Evolutionary conservation across 2,329 filamentous ascomycete genomes (phyloP).

Genomic region (Trichoderma sp.): DNA sequence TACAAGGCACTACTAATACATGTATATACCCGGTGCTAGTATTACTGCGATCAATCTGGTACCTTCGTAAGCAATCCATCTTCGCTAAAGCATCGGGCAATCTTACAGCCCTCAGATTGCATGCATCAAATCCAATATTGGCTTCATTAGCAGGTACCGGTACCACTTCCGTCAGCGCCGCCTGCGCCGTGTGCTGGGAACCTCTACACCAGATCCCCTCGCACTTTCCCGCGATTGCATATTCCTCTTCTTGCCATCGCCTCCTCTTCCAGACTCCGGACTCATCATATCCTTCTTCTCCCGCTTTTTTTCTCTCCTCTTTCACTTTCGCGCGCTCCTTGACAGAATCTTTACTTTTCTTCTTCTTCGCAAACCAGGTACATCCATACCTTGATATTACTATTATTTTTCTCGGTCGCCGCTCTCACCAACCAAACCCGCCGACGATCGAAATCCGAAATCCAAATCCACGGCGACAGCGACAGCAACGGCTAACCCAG

Average conservation of each 20-base stretch:
- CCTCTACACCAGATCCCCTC: background rate
- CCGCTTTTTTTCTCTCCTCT: background rate
- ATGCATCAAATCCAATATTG: background rate
- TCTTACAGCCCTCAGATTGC: background rate
- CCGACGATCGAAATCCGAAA: slow-evolving; percentile 26
- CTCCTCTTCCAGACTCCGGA: background rate
- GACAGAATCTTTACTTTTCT: background rate
- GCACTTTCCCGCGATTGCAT: background rate
- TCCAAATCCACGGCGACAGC: background rate
- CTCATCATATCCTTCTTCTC: background rate
- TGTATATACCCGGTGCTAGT: background rate
- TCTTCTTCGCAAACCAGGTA: slow-evolving; percentile 11
- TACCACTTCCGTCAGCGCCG: background rate
- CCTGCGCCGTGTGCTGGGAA: background rate
- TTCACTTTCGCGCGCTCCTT: slow-evolving; percentile 7
- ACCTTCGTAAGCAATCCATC: background rate
- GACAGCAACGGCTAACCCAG: background rate
- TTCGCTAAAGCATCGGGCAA: background rate
- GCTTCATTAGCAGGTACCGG: background rate
- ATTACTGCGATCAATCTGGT: background rate
- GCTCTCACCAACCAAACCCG: background rate
- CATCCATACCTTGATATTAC: background rate
- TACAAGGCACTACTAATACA: background rate
- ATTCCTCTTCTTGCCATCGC: background rate
- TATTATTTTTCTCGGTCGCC: background rate